These are phyloP conservation scores for Phytophthora fragariaefolia DNA, from an alignment of 352 stramenopile species.

Conservation along the genomic window DNA sequence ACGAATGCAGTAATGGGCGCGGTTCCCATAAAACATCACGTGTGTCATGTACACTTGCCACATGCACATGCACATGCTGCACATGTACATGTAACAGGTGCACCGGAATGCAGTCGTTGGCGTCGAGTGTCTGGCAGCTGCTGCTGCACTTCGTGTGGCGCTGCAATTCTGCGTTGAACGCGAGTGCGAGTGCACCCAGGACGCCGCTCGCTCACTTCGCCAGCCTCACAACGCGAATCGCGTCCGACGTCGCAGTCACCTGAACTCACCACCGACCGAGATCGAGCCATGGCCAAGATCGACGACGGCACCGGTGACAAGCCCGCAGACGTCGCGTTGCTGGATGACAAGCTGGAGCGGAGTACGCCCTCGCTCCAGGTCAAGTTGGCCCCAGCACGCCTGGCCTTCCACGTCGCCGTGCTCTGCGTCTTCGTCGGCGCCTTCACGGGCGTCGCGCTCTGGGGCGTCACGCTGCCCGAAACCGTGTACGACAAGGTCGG, in stretches of 20 bases:
- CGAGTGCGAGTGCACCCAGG: no score
- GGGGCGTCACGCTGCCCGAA: constrained; percentile 37
- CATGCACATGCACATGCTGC: no score
- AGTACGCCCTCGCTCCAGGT: constrained; percentile 33
- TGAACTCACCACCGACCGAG: not conserved
- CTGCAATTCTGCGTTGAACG: no score
- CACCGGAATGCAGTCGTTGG: no score
- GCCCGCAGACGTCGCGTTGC: constrained; percentile 18
- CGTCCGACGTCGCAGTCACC: not conserved
- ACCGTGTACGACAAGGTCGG: constrained; percentile 48
- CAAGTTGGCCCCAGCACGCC: constrained; percentile 20
- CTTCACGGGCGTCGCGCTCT: constrained; percentile 43
- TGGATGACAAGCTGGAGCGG: constrained; percentile 24
- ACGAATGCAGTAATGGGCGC: no score
- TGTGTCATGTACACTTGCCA: no score
- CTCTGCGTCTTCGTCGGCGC: constrained; percentile 34
- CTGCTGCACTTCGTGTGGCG: no score
- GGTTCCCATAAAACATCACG: no score
- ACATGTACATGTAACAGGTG: no score
- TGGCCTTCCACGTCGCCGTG: constrained; percentile 38
- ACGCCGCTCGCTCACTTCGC: not conserved
- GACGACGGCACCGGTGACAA: constrained; percentile 7
- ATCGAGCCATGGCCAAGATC: constrained; percentile 12
- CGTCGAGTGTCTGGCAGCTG: no score
- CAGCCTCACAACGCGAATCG: constrained; percentile 19